Evolutionary conservation across 345 rosid genomes (phyloP).

Genomic region (Euphorbia lathyris): DNA sequence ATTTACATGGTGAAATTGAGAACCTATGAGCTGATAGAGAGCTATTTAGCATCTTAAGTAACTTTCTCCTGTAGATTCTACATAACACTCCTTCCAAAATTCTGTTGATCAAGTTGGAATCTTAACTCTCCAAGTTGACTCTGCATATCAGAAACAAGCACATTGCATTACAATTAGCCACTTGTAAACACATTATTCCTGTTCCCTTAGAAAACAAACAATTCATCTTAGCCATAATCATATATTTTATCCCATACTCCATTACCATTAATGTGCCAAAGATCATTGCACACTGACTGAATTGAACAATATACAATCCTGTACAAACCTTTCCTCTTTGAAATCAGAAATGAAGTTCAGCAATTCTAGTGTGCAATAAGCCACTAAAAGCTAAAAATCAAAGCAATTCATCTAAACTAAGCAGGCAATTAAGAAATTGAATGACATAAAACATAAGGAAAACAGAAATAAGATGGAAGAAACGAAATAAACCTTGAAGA

Average conservation of each 20-base stretch:
- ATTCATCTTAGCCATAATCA: neutral
- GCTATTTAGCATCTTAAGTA: constrained; percentile 20
- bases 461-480: constrained; percentile 2
- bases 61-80: constrained; percentile 27
- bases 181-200: neutral
- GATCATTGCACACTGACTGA: too few species aligned
- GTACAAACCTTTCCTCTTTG: neutral
- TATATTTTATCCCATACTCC: neutral
- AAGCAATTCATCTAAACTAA: neutral
- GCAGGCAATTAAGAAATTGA: neutral
- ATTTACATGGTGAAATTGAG: constrained; percentile 38
- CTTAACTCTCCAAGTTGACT: constrained; percentile 30
- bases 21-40: constrained; percentile 39
- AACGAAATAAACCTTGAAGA: constrained; percentile 40
- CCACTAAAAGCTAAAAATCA: too few species aligned
- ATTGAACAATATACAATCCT: neutral
- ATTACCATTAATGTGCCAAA: neutral
- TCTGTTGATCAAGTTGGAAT: constrained; percentile 29
- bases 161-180: neutral
- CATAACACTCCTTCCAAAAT: constrained; percentile 28
- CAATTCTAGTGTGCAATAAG: neutral
- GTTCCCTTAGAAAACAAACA: neutral
- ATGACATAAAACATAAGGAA: neutral
- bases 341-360: neutral
- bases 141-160: constrained; percentile 33